Evolutionary conservation across 2,329 filamentous ascomycete species (phyloP).

Genomic region (Cladobotryum protrusum): DNA sequence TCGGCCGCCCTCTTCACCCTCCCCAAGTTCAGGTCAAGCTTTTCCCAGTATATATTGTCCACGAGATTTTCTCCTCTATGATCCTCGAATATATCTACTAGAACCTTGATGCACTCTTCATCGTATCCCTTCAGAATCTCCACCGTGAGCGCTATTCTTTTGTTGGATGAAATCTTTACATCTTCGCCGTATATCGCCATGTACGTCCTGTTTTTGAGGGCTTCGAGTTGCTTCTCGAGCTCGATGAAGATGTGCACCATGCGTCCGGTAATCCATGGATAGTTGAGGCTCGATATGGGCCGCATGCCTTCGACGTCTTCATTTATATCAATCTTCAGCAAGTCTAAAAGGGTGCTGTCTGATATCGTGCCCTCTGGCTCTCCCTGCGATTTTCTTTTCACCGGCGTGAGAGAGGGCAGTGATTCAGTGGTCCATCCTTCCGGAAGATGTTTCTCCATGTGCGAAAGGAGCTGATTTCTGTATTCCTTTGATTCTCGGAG

Average conservation of each 20-base stretch:
- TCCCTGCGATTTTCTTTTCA: not conserved
- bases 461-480: too few relatives aligned
- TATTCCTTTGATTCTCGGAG: too few relatives aligned
- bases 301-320: slow-evolving; percentile 1
- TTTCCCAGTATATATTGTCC: slow-evolving; percentile 16
- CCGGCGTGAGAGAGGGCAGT: too few relatives aligned
- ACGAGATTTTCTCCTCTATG: slow-evolving; percentile 4
- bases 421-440: too few relatives aligned
- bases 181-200: not conserved
- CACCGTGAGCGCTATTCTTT: not conserved
- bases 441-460: too few relatives aligned
- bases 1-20: not conserved
- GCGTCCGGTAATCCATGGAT: slow-evolving; percentile 19
- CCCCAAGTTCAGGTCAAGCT: not conserved
- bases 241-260: slow-evolving; percentile 20
- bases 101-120: not conserved
- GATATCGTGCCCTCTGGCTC: not conserved
- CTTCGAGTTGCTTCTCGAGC: slow-evolving; percentile 24
- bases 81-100: slow-evolving; percentile 5
- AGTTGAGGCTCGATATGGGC: slow-evolving; percentile 31
- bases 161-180: not conserved
- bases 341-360: not conserved
- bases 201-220: slow-evolving; percentile 17
- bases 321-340: not conserved
- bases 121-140: not conserved